phyloP scores from a whole-genome alignment of 208 protist species.

The Baffinella frigidus region DNA sequence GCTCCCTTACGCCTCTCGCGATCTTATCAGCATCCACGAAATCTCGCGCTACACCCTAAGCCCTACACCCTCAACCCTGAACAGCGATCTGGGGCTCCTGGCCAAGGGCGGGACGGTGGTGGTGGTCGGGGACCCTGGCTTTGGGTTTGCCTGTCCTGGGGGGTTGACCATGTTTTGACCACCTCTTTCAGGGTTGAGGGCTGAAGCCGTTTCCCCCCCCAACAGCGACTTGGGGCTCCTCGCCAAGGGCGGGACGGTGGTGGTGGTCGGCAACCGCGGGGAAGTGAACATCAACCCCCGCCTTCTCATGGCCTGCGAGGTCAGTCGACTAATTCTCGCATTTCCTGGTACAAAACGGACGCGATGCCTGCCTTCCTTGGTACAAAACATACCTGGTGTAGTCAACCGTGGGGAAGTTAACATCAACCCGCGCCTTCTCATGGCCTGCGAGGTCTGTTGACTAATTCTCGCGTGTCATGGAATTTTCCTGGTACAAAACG shows the following conservation, averaged over 20 bases:
- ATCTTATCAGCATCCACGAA: no score
- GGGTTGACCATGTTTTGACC: no score
- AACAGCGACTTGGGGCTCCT: neutral
- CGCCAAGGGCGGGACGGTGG: neutral
- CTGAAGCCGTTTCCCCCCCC: no score
- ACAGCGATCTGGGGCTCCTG: neutral
- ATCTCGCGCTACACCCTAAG: no score
- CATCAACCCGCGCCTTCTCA: constrained; percentile 36
- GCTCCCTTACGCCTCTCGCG: no score
- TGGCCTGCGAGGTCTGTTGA: neutral
- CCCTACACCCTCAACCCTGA: neutral
- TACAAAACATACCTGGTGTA: no score
- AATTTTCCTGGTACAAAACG: no score
- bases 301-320: neutral
- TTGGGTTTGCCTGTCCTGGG: neutral
- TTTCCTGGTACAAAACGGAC: no score
- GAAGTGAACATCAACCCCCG: constrained; percentile 32
- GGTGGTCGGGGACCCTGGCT: neutral
- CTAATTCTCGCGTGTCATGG: neutral
- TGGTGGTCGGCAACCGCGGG: constrained; percentile 22
- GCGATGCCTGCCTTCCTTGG: no score
- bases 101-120: neutral
- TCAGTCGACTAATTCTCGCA: neutral
- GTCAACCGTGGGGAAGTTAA: neutral
- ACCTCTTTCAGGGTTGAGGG: no score